Evolutionary conservation across 2,329 filamentous ascomycete genomes (phyloP).

Genomic region (Trichoderma harzianum): DNA sequence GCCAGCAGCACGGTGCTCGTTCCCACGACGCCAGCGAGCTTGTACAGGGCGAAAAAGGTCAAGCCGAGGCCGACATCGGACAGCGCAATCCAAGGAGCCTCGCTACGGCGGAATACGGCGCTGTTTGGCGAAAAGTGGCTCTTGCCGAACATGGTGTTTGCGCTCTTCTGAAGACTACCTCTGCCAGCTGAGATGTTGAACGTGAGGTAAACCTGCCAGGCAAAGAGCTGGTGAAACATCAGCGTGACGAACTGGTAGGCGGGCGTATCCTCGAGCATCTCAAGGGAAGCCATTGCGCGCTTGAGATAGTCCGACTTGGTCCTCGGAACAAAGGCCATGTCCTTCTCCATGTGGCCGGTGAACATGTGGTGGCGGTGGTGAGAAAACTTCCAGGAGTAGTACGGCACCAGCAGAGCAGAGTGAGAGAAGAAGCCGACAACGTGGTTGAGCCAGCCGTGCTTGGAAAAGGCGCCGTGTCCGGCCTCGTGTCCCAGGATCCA

Average conservation of each 20-base stretch:
- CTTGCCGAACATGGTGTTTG: constrained; percentile 31
- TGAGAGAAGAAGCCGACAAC: constrained; percentile 62
- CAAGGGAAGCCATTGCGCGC: constrained; percentile 34
- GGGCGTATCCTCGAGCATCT: constrained; percentile 63
- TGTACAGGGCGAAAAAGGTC: constrained; percentile 49
- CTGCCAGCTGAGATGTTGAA: constrained; percentile 47
- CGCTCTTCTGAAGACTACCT: constrained; percentile 1
- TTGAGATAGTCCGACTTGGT: constrained; percentile 3
- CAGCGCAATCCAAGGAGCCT: constrained; percentile 54
- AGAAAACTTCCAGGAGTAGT: constrained; percentile 70
- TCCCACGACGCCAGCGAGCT: constrained; percentile 49
- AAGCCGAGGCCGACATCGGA: constrained; percentile 58
- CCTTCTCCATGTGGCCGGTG: constrained; percentile 63
- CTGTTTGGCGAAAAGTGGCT: constrained; percentile 62
- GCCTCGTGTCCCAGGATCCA: constrained; percentile 72
- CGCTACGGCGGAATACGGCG: constrained; percentile 57
- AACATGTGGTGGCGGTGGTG: constrained; percentile 68
- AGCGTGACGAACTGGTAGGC: constrained; percentile 52
- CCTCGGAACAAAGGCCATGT: constrained; percentile 13
- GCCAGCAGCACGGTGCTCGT: constrained; percentile 50
- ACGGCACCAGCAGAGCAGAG: constrained; percentile 64
- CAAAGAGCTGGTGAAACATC: constrained; percentile 60
- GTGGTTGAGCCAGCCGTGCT: constrained; percentile 55
- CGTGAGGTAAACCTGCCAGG: constrained; percentile 62
- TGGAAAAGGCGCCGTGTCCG: constrained; percentile 67